Evolutionary conservation across 441 rosid species (phyloP).

Genomic region (Sinapis alba): DNA sequence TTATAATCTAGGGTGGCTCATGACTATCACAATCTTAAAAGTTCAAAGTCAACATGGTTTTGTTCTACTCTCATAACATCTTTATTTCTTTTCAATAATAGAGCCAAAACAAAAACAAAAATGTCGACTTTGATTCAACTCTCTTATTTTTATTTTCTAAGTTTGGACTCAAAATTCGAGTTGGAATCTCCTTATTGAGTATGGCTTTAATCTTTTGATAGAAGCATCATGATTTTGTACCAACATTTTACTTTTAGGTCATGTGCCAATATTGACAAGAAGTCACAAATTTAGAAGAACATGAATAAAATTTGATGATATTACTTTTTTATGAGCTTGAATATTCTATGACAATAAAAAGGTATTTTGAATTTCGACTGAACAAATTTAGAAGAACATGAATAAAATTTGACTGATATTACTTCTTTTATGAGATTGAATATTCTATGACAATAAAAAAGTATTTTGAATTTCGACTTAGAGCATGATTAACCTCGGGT

Average conservation of each 20-base stretch:
- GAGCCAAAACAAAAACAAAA: neutral
- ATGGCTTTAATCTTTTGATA: neutral
- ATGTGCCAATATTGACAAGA: slow-evolving; percentile 4
- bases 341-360: neutral
- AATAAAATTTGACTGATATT: neutral
- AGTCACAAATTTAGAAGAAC: slow-evolving; percentile 11
- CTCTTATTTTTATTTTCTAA: neutral
- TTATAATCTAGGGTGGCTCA: neutral
- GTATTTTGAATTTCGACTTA: neutral
- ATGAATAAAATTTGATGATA: neutral
- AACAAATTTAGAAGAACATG: slow-evolving; percentile 11
- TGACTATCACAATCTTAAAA: neutral
- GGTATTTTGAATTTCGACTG: no score
- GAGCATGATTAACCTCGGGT: no score
- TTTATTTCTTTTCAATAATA: neutral
- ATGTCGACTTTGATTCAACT: neutral
- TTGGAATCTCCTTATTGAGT: neutral
- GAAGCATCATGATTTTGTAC: neutral
- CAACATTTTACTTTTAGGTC: neutral
- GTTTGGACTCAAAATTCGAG: neutral
- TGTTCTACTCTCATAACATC: neutral
- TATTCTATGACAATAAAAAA: neutral
- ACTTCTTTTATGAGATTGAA: neutral
- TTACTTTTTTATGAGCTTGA: neutral
- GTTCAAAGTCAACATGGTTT: neutral